Conservation (phyloP, 2,329 filamentous ascomycete species). For the Colletotrichum sp. region DNA sequence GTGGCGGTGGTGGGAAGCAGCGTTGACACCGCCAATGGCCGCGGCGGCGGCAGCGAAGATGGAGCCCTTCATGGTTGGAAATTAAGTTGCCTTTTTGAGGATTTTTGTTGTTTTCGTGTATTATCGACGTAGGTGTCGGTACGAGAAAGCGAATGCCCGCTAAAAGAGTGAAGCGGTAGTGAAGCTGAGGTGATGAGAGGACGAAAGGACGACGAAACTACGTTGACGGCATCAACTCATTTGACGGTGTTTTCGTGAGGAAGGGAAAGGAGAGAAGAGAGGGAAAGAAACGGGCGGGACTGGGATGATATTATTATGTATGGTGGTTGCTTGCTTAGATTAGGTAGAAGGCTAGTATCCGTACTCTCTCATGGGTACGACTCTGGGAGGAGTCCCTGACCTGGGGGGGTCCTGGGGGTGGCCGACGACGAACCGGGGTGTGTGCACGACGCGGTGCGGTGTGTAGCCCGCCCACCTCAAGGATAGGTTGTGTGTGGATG, state of each 20-base stretch:
- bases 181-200: slow-evolving; percentile 42
- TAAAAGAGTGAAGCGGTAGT: slow-evolving; percentile 87
- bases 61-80: slow-evolving; percentile 75
- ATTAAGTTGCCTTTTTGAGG: slow-evolving; percentile 33
- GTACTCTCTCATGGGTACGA: slow-evolving; percentile 15
- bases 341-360: slow-evolving; percentile 19
- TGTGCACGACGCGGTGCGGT: slow-evolving; percentile 21
- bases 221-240: slow-evolving; percentile 58
- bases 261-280: slow-evolving; percentile 37
- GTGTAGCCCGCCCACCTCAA: slow-evolving; percentile 11
- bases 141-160: slow-evolving; percentile 73
- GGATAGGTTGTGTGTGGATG: not conserved
- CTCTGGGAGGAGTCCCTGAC: slow-evolving; percentile 3
- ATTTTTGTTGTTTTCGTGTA: slow-evolving; percentile 28
- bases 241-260: slow-evolving; percentile 48
- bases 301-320: slow-evolving; percentile 47
- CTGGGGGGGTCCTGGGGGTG: not conserved
- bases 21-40: slow-evolving; percentile 61
- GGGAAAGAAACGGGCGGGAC: slow-evolving; percentile 38
- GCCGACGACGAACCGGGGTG: not conserved
- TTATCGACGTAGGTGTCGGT: slow-evolving; percentile 28
- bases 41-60: slow-evolving; percentile 70
- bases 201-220: slow-evolving; percentile 59
- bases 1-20: slow-evolving; percentile 65
- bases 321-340: slow-evolving; percentile 16